Evolutionary conservation across 2,329 filamentous ascomycete species (phyloP).

Genomic region (Orbilia brochopaga): DNA sequence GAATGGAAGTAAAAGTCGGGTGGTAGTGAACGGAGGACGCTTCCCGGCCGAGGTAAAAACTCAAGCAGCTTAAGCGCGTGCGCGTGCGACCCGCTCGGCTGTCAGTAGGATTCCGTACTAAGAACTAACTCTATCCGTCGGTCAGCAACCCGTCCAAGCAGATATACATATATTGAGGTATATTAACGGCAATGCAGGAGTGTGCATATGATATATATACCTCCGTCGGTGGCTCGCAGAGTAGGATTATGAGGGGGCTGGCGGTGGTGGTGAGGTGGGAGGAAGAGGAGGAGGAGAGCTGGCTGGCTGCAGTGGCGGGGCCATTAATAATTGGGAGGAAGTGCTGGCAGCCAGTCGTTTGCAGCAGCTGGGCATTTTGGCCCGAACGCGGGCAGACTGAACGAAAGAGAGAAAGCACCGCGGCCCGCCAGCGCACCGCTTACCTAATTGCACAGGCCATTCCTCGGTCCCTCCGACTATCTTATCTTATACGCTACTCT

Average conservation of each 20-base stretch:
- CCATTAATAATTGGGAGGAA: no score
- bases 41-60: conserved; percentile 6
- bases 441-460: no score
- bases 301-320: conserved; percentile 3
- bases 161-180: no score
- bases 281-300: background rate
- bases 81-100: background rate
- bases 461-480: no score
- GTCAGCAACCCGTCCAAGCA: no score
- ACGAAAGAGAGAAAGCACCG: no score
- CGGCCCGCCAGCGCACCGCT: conserved; percentile 4
- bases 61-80: background rate
- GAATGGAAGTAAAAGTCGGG: background rate
- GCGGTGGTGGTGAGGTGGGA: background rate
- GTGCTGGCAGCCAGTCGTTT: background rate
- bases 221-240: no score
- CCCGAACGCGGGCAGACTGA: background rate
- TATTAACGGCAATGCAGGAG: no score
- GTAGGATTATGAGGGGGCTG: background rate
- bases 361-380: background rate
- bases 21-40: background rate
- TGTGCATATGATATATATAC: no score
- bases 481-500: no score
- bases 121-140: no score
- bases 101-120: background rate